A percentile compares a stretch with the other conserved stretches of the same genome.
These are phyloP conservation scores for Acanthamoeba comandoni DNA, from an alignment of 208 protist genomes.

Conservation along the genomic window DNA sequence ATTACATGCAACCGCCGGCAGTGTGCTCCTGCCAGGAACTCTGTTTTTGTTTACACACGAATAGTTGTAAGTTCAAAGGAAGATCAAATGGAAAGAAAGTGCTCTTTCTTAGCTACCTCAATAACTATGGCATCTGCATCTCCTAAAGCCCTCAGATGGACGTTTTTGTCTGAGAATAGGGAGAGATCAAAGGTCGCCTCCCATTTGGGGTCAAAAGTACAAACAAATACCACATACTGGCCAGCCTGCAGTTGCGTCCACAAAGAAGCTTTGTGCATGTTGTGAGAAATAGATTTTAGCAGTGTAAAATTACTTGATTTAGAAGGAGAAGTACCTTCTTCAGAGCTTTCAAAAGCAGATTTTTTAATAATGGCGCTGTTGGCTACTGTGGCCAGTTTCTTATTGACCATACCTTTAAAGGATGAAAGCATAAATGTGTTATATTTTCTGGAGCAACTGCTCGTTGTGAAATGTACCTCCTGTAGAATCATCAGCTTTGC, in stretches of 20 bases:
- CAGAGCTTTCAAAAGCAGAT: conserved; percentile 10
- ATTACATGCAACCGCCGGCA: conserved; percentile 65
- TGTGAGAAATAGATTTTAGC: neutral
- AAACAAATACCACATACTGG: conserved; percentile 62
- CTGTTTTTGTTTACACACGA: neutral
- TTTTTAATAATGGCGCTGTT: neutral
- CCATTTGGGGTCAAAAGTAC: conserved; percentile 71
- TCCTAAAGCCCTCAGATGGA: conserved; percentile 24
- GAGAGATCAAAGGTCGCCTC: conserved; percentile 16
- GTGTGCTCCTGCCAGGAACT: conserved; percentile 31
- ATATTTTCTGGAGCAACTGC: neutral
- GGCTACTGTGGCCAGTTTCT: conserved; percentile 11
- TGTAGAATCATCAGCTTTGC: conserved; percentile 28
- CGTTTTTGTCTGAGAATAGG: conserved; percentile 1
- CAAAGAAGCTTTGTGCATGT: conserved; percentile 12
- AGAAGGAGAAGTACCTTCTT: conserved; percentile 36
- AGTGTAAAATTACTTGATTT: neutral
- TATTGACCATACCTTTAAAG: conserved; percentile 15
- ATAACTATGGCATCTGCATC: neutral
- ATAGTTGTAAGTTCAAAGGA: neutral
- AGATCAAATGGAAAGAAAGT: neutral
- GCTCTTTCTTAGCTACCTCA: neutral
- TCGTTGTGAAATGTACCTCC: neutral
- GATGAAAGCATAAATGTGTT: neutral
- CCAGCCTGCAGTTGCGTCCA: neutral